Base-by-base conservation (phyloP, 225 moss, liverwort and hornwort species). In the Marchantia paleacea region DNA sequence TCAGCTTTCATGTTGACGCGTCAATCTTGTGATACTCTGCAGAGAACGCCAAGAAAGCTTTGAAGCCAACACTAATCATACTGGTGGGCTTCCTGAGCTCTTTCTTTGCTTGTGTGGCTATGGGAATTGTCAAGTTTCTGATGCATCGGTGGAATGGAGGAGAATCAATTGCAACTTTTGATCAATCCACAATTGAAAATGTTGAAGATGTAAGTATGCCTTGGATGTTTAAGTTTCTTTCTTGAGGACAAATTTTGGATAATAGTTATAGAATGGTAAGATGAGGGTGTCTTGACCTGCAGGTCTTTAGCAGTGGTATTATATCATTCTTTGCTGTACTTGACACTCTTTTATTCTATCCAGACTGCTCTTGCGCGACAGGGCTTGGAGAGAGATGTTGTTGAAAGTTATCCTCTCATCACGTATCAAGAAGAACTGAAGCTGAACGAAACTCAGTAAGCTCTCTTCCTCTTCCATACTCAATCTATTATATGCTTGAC, bases 61-160 rank as follows among this genome's bases (percentile, higher is more conserved):
- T 80, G 70, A 80, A 68, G 15, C 55, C 80, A 31, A n/a, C 55
- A 20, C 39, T 80, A 0, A 80, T 80, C 25, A 55, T 80, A 26
- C 70, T 80, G 26, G 80, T 80, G 48, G 80, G 54, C 47, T 57
- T 80, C 19, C 25, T 71, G 69, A 80, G 70, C 52, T 54, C 71
- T 4, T 7, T 80, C 24, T 80, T 80, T 57, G 69, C 72, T 14
- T 80, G 80, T 57, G 14, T 72, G 12, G 55, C 53, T 48, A 70
- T 80, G 80, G 70, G 69, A 19, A 28, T 80, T 6, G 69, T 70
- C 69, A 80, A 80, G 80, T 55, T 53, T 18, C 22, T 80, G 10
- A 10, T 80, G 18, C 55, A 80, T 55, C 71, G 65, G 18, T 55
- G 80, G 51, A 12, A 72, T 54, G 70, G 70, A 18, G 54, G 54